Conservation (phyloP, 495 filamentous ascomycete species). For the Corynascus novoguineensis region DNA sequence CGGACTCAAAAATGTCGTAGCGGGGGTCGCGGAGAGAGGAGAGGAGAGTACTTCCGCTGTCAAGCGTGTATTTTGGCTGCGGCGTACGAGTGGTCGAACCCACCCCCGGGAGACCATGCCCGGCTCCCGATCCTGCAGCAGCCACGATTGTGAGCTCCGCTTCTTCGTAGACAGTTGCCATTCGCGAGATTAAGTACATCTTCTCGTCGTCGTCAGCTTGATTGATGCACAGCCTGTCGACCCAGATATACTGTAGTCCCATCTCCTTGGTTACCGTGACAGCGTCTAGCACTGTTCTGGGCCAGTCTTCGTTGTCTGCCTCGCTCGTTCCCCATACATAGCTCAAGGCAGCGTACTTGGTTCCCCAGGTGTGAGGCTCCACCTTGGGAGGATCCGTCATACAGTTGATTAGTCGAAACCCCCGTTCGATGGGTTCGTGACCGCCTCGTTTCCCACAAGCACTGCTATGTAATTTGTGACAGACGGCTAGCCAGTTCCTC, state of each 20-base stretch:
- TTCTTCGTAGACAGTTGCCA: slow-evolving; percentile 6
- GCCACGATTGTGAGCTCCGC: slow-evolving; percentile 27
- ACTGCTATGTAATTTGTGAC: background rate
- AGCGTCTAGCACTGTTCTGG: background rate
- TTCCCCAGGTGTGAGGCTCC: background rate
- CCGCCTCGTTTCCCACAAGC: background rate
- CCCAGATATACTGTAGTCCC: background rate
- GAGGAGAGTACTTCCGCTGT: slow-evolving; percentile 3
- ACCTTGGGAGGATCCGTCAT: background rate
- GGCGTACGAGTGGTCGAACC: background rate
- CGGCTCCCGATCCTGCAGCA: background rate
- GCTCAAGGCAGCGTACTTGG: background rate
- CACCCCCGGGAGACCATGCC: slow-evolving; percentile 2
- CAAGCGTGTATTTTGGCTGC: background rate
- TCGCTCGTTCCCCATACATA: background rate
- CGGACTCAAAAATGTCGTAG: slow-evolving; percentile 14
- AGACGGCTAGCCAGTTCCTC: background rate
- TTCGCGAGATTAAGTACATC: background rate
- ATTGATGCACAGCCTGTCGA: background rate
- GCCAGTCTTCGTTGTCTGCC: background rate
- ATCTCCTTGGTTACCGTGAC: background rate
- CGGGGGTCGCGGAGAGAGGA: slow-evolving; percentile 14
- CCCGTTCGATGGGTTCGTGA: background rate
- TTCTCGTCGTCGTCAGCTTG: background rate
- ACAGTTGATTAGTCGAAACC: background rate